These are phyloP conservation scores for Vigna reflexopilosa DNA, from an alignment of 306 rosid species.

Conservation along the genomic window DNA sequence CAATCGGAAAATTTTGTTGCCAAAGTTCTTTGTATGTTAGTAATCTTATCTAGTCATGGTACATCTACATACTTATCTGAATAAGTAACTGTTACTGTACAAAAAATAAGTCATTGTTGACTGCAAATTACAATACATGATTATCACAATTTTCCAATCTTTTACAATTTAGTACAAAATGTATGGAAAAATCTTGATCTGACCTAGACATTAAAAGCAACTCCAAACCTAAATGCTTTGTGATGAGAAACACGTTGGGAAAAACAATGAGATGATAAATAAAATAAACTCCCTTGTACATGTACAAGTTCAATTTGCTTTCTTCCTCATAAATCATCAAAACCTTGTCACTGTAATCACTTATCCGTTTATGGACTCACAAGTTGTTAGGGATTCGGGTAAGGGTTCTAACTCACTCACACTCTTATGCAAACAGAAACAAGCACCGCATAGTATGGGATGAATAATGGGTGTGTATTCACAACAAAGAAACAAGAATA, in stretches of 20 bases:
- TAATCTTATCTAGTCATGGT: constrained; percentile 7
- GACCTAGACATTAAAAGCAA: not conserved
- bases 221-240: not conserved
- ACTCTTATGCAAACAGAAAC: too few relatives aligned
- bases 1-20: not conserved
- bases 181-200: not conserved
- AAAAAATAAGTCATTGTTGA: not conserved
- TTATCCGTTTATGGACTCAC: constrained; percentile 4
- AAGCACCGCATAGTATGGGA: too few relatives aligned
- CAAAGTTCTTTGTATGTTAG: not conserved
- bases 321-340: not conserved
- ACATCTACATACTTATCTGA: constrained; percentile 9
- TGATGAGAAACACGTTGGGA: not conserved
- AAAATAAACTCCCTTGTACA: not conserved
- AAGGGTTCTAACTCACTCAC: too few relatives aligned
- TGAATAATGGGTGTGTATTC: too few relatives aligned
- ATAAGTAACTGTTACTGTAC: not conserved
- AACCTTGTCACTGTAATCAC: not conserved
- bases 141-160: not conserved
- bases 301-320: not conserved
- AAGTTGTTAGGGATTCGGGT: too few relatives aligned
- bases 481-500: too few relatives aligned
- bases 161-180: not conserved
- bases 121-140: not conserved
- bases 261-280: not conserved